A percentile compares a stretch with the other conserved stretches of the same genome.
Evolutionary conservation across 1,139 yeast species (phyloP).

Genomic region (Magnusiomyces fungicola): DNA sequence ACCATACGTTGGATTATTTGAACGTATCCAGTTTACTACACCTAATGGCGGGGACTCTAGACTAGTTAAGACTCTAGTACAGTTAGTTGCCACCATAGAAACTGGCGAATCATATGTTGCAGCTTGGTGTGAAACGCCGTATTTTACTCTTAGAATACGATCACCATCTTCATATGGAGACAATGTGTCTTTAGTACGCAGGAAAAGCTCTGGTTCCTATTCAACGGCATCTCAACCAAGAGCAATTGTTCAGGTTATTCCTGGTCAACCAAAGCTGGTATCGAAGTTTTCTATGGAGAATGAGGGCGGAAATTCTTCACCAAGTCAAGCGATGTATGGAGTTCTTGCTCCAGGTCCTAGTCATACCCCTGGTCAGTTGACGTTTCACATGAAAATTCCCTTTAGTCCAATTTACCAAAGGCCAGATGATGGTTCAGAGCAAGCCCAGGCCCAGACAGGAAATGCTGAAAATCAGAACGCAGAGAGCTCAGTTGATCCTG

Average conservation of each 20-base stretch:
- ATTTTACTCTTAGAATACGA: conserved; percentile 12
- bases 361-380: too few species aligned
- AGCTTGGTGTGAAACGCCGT: conserved; percentile 16
- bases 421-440: too few species aligned
- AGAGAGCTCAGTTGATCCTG: too few species aligned
- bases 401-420: too few species aligned
- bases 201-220: not conserved
- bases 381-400: too few species aligned
- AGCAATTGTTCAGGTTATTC: not conserved
- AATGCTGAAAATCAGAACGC: too few species aligned
- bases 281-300: not conserved
- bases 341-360: too few species aligned
- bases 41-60: conserved; percentile 15
- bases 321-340: too few species aligned
- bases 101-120: conserved; percentile 13
- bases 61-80: conserved; percentile 12
- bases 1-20: conserved; percentile 14
- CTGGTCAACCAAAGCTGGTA: not conserved
- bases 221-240: not conserved
- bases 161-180: conserved; percentile 15
- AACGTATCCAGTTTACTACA: conserved; percentile 15
- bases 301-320: not conserved
- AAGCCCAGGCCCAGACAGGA: too few species aligned
- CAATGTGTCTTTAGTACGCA: conserved; percentile 4
- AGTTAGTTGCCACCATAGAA: conserved; percentile 13